Evolutionary conservation across 2,329 filamentous ascomycete genomes (phyloP), one percentile per base, ranked within the genome.

Genomic region (Colletotrichum scovillei): DNA sequence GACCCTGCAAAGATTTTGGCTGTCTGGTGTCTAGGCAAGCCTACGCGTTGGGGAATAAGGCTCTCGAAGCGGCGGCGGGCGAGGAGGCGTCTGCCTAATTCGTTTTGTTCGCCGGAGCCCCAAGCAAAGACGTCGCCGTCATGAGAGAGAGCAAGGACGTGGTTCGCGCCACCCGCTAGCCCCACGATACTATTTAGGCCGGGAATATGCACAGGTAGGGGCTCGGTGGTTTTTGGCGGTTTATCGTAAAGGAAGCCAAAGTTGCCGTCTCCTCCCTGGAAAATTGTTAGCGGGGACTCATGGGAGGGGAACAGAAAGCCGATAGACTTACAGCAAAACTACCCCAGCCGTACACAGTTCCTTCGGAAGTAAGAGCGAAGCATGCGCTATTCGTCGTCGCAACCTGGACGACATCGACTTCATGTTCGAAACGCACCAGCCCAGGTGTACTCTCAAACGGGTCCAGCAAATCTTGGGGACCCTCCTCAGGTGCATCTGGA

Each of bases 301-400:
- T n/a, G 22, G 9, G 19, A 19, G 38, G 42, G 49, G 53, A 16
- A 26, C 7, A 22, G 28, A 22, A 30, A 30, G 28, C 28, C 7
- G 28, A 22, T 5, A 22, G 26, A 72, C 76, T 66, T 74, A 80
- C 87, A 78, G 90, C 83, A 83, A 93, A 93, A 19, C 90, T 91
- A 22, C 91, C 91, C 90, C 91, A 93, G 58, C 91, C 91, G 78
- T 91, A 93, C 28, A 93, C 89, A 28, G 85, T 82, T 19, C 91
- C 91, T 63, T 88, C 86, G 12, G 88, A 85, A 5, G 91, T 92
- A 19, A 93, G 83, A 6, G 86, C 90, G 78, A 93, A 92, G 2
- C 88, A 90, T 24, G 88, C 86, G 76, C 87, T 91, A 77, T 93
- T 91, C n/a, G 88, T 88, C 46, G 90, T 90, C 57, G 86, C 87